Evolutionary conservation across 75 land plant species (phyloP).

Genomic region (Sequoia sempervirens): DNA sequence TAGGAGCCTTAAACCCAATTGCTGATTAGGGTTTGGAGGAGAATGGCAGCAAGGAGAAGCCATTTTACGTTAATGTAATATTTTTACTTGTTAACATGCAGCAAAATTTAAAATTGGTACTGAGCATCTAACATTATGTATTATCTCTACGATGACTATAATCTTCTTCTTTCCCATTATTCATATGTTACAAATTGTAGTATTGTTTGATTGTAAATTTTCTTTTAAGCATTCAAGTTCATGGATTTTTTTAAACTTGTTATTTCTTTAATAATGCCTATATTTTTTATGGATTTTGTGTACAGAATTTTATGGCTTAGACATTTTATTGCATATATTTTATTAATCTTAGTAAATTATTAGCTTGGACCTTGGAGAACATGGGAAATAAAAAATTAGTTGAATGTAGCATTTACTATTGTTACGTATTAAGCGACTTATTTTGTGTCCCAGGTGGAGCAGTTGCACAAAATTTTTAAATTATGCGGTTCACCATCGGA

Average conservation of each 20-base stretch:
- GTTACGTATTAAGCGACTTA: not conserved
- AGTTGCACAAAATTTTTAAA: constrained; percentile 82
- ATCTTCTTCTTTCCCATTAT: not conserved
- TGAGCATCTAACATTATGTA: not conserved
- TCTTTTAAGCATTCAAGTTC: not conserved
- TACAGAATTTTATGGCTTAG: not conserved
- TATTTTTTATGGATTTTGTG: not conserved
- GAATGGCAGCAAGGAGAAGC: no score
- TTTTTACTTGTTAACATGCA: not conserved
- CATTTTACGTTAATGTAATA: no score
- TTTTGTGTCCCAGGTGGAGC: constrained; percentile 58
- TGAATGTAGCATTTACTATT: not conserved
- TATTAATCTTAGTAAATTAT: not conserved
- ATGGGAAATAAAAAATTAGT: not conserved
- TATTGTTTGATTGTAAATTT: not conserved
- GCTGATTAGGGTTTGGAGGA: no score
- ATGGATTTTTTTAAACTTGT: not conserved
- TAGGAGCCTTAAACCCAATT: no score
- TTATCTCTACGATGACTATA: not conserved
- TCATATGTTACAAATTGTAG: not conserved
- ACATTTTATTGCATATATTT: not conserved
- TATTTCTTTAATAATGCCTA: not conserved
- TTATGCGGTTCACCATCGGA: constrained; percentile 82
- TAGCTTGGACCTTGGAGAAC: not conserved
- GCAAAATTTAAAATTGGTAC: not conserved